Base-by-base conservation (phyloP, 768 basidiomycete genomes). In the Candolleomyces efflorescens region DNA sequence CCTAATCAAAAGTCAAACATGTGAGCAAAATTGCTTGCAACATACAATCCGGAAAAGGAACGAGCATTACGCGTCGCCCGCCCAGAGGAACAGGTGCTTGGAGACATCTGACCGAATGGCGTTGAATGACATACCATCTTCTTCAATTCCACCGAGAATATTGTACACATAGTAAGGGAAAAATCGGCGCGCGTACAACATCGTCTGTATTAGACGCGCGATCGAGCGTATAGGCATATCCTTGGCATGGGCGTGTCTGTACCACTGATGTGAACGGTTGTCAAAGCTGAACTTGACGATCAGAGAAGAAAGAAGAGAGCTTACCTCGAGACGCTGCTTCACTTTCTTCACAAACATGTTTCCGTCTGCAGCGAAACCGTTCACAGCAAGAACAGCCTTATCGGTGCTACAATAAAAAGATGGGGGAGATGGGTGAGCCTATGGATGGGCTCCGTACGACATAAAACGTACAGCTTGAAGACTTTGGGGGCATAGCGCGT, bases 101-200 rank as follows among this genome's bases (percentile, higher is more conserved):
- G 50, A 37, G 48, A 54, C 45, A 59, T 52, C 62, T 63, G 64
- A 32, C 32, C 32, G 32, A 32, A 32, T 52, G 55, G 59, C 54
- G 58, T 39, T 26, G 57, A 38, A 13, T 13, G 54, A 80, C 89
- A 64, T 67, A 94, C 94, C 94, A 69, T 97, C 94, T 68, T 94
- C 94, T 71, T 98, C 94, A 61, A 97, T 92, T 45, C 94, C 94
- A 53, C 93, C 92, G 36, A 98, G 85, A 68, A 98, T 94, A 73
- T 95, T 95, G 79, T 92, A 95, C 32, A 96, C 90, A 73, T 96
- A 99, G 81, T 90, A 98, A 0, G 97, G 97, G 85, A 99, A 99
- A 79, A 97, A 96, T 53, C 96, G 87, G 62, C 90, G 89, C 41
- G 82, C 89, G 71, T 99, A 99, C 24, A 99, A 82, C 92, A 98